These are phyloP conservation scores for Kodamaea kakaduensis DNA, from an alignment of 805 yeast species.

Conservation along the genomic window DNA sequence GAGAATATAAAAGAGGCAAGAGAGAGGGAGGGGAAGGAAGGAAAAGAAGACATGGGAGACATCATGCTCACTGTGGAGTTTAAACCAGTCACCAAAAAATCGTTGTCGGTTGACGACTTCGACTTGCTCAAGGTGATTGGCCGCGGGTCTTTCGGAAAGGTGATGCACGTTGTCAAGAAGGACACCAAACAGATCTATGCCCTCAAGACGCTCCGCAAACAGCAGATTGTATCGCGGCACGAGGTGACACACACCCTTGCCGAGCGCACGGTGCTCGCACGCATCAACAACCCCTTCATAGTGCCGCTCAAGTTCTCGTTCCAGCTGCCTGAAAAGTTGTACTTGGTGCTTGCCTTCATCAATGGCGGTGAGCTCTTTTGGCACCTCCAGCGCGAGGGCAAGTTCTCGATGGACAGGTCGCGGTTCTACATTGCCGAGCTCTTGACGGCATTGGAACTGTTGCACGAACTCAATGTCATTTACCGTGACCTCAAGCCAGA, in stretches of 20 bases:
- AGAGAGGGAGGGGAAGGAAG: too few species aligned
- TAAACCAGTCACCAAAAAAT: slow-evolving; percentile 58
- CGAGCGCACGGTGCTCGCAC: slow-evolving; percentile 90
- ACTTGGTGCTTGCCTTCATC: slow-evolving; percentile 84
- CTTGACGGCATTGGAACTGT: slow-evolving; percentile 85
- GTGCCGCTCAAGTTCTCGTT: slow-evolving; percentile 95
- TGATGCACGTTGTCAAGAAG: slow-evolving; percentile 95
- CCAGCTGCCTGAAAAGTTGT: slow-evolving; percentile 94
- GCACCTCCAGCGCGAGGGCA: slow-evolving; percentile 87
- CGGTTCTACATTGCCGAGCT: slow-evolving; percentile 93
- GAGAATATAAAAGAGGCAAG: slow-evolving; percentile 38
- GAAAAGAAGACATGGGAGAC: slow-evolving; percentile 40
- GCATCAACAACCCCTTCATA: slow-evolving; percentile 90
- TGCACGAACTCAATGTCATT: slow-evolving; percentile 88
- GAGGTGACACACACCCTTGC: slow-evolving; percentile 97
- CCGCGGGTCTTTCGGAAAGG: slow-evolving; percentile 97
- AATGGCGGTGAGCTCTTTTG: slow-evolving; percentile 97
- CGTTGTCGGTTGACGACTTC: slow-evolving; percentile 84
- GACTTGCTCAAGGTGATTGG: slow-evolving; percentile 93
- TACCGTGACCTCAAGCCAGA: slow-evolving; percentile 97
- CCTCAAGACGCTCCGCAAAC: slow-evolving; percentile 86
- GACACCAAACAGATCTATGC: slow-evolving; percentile 96
- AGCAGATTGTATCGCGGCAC: slow-evolving; percentile 88
- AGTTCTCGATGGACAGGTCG: slow-evolving; percentile 82
- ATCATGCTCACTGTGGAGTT: slow-evolving; percentile 64